phyloP scores from a whole-genome alignment of 768 basidiomycete species.

The Suillus hirtellus region DNA sequence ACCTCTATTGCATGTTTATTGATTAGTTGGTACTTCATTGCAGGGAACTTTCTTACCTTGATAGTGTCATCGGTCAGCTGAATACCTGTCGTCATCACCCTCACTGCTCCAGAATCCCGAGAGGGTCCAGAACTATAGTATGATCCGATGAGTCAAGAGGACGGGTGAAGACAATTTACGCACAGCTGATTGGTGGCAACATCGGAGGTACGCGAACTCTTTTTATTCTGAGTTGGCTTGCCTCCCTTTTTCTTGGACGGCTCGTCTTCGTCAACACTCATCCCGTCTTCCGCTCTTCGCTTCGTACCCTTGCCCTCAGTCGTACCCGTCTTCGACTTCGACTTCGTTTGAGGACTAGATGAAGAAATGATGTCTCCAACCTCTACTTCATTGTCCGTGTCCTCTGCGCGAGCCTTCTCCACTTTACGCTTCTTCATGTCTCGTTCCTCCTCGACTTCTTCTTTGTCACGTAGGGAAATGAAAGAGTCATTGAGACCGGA shows the following conservation, averaged over 20 bases:
- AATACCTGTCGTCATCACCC: constrained; percentile 71
- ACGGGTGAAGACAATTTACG: neutral
- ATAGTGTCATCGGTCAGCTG: constrained; percentile 53
- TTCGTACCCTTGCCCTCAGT: constrained; percentile 13
- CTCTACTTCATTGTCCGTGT: constrained; percentile 29
- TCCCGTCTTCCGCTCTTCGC: constrained; percentile 3
- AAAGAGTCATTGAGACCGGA: constrained; percentile 34
- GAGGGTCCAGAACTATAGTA: neutral
- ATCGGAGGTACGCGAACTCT: constrained; percentile 3
- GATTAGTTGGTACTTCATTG: neutral
- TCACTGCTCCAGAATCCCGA: constrained; percentile 32
- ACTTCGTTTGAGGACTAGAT: constrained; percentile 15
- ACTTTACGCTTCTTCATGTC: constrained; percentile 21
- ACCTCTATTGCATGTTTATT: constrained; percentile 40
- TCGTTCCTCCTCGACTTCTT: constrained; percentile 19
- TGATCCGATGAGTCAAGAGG: neutral
- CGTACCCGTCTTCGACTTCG: constrained; percentile 11
- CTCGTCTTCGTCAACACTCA: constrained; percentile 13
- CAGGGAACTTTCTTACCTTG: constrained; percentile 46
- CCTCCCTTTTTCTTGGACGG: constrained; percentile 12
- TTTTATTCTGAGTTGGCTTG: constrained; percentile 15
- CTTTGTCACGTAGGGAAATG: constrained; percentile 9
- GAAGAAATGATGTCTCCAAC: constrained; percentile 19
- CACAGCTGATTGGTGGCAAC: neutral
- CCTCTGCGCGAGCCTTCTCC: constrained; percentile 19